phyloP scores from a whole-genome alignment of 352 stramenopile genomes.

The Plasmopara halstedii region DNA sequence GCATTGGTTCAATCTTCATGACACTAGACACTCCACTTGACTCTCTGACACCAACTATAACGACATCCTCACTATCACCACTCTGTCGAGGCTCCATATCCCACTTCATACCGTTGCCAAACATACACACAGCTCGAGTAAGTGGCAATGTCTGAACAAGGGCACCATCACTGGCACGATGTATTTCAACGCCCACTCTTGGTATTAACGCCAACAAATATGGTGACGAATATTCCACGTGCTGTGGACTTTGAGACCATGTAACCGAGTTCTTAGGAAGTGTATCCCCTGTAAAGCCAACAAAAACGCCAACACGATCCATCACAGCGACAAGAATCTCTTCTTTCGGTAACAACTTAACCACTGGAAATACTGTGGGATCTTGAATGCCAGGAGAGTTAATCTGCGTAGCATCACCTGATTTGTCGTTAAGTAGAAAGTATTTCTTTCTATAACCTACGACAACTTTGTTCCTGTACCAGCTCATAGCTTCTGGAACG shows the following conservation, averaged over 20 bases:
- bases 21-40: slow-evolving; percentile 54
- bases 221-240: slow-evolving; percentile 70
- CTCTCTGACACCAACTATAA: slow-evolving; percentile 72
- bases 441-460: slow-evolving; percentile 74
- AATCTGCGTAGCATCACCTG: slow-evolving; percentile 57
- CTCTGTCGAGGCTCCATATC: slow-evolving; percentile 77
- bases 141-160: slow-evolving; percentile 73
- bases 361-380: slow-evolving; percentile 53
- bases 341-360: slow-evolving; percentile 82
- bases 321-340: slow-evolving; percentile 76
- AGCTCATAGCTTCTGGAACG: slow-evolving; percentile 70
- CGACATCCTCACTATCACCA: slow-evolving; percentile 69
- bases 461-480: slow-evolving; percentile 85
- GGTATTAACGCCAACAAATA: slow-evolving; percentile 76
- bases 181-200: slow-evolving; percentile 74
- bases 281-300: slow-evolving; percentile 71
- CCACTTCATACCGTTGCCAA: slow-evolving; percentile 88
- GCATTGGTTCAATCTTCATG: slow-evolving; percentile 82
- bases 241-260: slow-evolving; percentile 64
- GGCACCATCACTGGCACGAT: slow-evolving; percentile 58
- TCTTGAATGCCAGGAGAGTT: slow-evolving; percentile 67
- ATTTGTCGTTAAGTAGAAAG: slow-evolving; percentile 77
- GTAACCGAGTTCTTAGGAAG: slow-evolving; percentile 77
- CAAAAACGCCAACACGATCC: slow-evolving; percentile 77
- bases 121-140: slow-evolving; percentile 58